A percentile compares a stretch with the other conserved stretches of the same genome.
These are phyloP conservation scores for Trichosporon sp. DNA, from an alignment of 1,284 basidiomycete genomes.

Conservation along the genomic window DNA sequence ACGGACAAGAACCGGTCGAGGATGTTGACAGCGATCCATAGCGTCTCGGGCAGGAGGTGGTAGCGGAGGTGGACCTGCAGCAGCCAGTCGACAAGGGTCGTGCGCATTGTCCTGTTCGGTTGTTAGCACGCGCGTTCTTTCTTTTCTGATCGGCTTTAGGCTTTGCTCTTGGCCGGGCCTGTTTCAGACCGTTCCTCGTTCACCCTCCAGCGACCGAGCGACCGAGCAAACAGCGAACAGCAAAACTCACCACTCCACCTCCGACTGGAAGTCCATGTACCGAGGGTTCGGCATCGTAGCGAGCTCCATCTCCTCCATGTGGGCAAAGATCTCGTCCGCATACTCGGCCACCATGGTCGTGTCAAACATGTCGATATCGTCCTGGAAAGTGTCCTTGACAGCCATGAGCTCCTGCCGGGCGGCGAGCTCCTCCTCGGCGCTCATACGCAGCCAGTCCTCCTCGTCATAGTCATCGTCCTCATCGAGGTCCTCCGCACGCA, in stretches of 20 bases:
- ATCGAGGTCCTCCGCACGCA: slow-evolving; percentile 27
- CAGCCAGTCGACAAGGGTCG: slow-evolving; percentile 56
- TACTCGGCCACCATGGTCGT: slow-evolving; percentile 98
- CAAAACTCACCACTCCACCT: slow-evolving; percentile 78
- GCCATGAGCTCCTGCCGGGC: slow-evolving; percentile 38
- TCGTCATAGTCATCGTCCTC: slow-evolving; percentile 52
- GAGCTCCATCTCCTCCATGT: slow-evolving; percentile 89
- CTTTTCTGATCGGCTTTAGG: too few relatives aligned
- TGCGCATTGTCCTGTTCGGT: slow-evolving; percentile 51
- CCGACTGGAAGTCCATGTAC: slow-evolving; percentile 92
- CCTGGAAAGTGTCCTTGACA: slow-evolving; percentile 52
- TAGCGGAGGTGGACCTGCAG: slow-evolving; percentile 61
- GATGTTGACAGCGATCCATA: slow-evolving; percentile 63
- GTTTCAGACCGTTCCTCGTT: neutral
- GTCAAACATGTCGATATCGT: slow-evolving; percentile 79
- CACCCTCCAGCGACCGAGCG: neutral
- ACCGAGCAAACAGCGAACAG: neutral
- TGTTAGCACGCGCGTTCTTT: neutral
- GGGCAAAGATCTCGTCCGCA: slow-evolving; percentile 91
- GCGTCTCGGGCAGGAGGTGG: slow-evolving; percentile 62
- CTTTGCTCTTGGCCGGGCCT: neutral
- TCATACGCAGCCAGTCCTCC: slow-evolving; percentile 63
- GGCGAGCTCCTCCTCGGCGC: slow-evolving; percentile 36
- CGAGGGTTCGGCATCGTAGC: slow-evolving; percentile 84
- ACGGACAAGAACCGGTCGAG: slow-evolving; percentile 61